These are phyloP conservation scores for Lachnellula subtilissima DNA, from an alignment of 2,329 filamentous ascomycete species.

Conservation along the genomic window DNA sequence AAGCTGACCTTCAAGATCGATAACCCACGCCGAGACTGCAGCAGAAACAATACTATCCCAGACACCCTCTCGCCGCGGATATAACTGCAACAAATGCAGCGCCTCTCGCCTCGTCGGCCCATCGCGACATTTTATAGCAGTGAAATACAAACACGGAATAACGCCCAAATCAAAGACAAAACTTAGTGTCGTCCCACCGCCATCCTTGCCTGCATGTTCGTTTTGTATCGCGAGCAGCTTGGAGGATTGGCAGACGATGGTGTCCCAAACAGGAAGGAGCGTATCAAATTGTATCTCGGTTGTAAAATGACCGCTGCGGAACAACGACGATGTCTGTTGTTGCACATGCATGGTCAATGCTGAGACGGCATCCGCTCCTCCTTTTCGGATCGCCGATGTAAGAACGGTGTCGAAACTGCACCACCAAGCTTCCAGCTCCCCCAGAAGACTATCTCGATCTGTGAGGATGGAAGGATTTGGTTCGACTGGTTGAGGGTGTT, in stretches of 20 bases:
- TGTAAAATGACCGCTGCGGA: conserved; percentile 13
- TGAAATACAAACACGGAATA: background rate
- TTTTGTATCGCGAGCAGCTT: conserved; percentile 10
- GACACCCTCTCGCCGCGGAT: background rate
- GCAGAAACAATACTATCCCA: background rate
- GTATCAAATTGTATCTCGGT: conserved; percentile 16
- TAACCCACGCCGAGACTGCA: background rate
- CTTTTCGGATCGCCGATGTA: background rate
- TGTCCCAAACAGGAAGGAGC: conserved; percentile 14
- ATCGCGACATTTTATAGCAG: background rate
- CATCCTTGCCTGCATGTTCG: too few relatives aligned
- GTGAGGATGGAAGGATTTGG: background rate
- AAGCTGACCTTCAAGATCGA: background rate
- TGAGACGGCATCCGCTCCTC: conserved; percentile 15
- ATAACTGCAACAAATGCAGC: background rate
- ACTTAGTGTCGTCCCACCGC: background rate
- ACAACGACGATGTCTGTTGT: conserved; percentile 9
- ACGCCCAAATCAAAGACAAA: background rate
- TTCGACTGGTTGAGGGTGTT: conserved; percentile 6
- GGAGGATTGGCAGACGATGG: conserved; percentile 8
- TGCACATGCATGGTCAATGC: conserved; percentile 13
- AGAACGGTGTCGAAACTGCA: conserved; percentile 12
- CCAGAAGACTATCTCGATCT: conserved; percentile 10
- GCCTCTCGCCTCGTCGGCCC: background rate
- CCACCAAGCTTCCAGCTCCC: conserved; percentile 13